These are phyloP conservation scores for Leccinum cinnamomeum DNA, from an alignment of 1,284 basidiomycete genomes.

Conservation along the genomic window DNA sequence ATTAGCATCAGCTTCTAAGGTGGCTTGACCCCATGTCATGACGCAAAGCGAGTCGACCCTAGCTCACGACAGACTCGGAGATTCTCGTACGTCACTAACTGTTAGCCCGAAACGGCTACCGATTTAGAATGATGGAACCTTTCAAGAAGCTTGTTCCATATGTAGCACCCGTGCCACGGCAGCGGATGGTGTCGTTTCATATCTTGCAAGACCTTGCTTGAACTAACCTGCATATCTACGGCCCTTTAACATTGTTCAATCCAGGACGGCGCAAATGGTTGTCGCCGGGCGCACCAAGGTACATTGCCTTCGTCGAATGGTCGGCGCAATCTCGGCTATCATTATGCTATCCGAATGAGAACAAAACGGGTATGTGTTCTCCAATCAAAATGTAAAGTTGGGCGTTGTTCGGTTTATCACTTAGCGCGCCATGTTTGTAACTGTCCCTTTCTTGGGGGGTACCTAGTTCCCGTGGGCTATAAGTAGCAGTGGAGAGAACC, in stretches of 20 bases:
- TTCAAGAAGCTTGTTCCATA: background rate
- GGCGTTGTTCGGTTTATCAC: slow-evolving; percentile 27
- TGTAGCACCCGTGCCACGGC: too few species aligned
- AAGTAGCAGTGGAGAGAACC: slow-evolving; percentile 19
- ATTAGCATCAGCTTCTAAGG: background rate
- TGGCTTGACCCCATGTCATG: background rate
- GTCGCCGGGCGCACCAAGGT: background rate
- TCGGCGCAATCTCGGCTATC: background rate
- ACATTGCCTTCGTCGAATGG: background rate
- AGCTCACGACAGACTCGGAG: background rate
- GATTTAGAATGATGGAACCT: background rate
- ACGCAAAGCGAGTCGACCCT: background rate
- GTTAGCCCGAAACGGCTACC: background rate
- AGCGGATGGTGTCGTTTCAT: background rate
- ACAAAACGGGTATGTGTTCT: background rate
- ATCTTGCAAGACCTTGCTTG: background rate
- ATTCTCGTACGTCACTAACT: background rate
- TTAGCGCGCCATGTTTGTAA: slow-evolving; percentile 11
- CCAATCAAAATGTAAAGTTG: slow-evolving; percentile 6
- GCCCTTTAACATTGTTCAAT: background rate
- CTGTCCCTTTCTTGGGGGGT: slow-evolving; percentile 26
- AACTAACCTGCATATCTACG: background rate
- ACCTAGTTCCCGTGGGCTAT: slow-evolving; percentile 17
- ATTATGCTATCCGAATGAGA: slow-evolving; percentile 10
- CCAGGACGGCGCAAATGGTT: background rate